These are phyloP conservation scores for Stylonectria norvegica DNA, from an alignment of 2,329 filamentous ascomycete species.

Conservation along the genomic window DNA sequence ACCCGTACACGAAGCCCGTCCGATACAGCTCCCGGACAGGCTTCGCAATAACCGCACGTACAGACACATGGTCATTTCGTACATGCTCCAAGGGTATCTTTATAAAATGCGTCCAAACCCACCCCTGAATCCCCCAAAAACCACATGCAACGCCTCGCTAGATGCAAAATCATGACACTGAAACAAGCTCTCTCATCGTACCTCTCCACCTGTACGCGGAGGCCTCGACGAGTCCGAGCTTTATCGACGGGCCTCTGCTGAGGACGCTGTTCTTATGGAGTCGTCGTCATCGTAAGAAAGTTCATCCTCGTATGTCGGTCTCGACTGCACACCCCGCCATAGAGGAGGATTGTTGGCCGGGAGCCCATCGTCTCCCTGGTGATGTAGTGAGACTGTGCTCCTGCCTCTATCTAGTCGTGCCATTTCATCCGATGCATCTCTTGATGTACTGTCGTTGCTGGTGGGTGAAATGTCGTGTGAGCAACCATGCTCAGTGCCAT, in stretches of 20 bases:
- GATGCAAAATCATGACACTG: conserved; percentile 20
- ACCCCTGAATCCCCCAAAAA: conserved; percentile 3
- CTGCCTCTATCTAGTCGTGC: conserved; percentile 18
- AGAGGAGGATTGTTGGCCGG: conserved; percentile 37
- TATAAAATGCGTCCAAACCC: not conserved
- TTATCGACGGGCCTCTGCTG: conserved; percentile 24
- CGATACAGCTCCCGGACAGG: no score
- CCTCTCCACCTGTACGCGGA: conserved; percentile 11
- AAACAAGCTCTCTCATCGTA: conserved; percentile 3
- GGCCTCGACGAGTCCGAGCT: conserved; percentile 25
- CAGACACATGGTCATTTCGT: no score
- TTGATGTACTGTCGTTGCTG: conserved; percentile 25
- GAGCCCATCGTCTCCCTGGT: conserved; percentile 24
- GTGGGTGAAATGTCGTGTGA: conserved; percentile 10
- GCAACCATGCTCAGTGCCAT: conserved; percentile 12
- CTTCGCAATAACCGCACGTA: no score
- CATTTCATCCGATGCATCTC: conserved; percentile 21
- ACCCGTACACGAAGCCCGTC: no score
- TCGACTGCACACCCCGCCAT: conserved; percentile 40
- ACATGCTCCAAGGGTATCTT: not conserved
- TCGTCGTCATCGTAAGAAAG: conserved; percentile 32
- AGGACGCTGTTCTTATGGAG: conserved; percentile 30
- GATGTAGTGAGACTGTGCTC: conserved; percentile 21
- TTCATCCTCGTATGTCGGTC: conserved; percentile 33
- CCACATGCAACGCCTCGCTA: conserved; percentile 26